phyloP scores from a whole-genome alignment of 208 protist species.

The Crithidia brevicula region DNA sequence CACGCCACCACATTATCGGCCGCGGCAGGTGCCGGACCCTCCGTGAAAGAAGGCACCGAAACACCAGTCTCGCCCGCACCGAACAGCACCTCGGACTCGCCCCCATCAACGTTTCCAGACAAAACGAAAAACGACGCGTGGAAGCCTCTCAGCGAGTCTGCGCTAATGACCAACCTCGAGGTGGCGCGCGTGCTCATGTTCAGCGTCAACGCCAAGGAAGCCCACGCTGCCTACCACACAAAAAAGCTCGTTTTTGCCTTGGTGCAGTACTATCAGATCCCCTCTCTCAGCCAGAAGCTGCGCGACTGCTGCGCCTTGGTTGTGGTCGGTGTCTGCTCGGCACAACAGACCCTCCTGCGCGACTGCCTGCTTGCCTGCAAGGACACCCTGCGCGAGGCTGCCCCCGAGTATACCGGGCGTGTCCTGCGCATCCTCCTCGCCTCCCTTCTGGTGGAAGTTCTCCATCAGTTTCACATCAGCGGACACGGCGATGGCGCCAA shows the following conservation, averaged over 20 bases:
- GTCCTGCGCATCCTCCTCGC: constrained; percentile 33
- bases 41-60: neutral
- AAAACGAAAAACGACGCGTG: constrained; percentile 14
- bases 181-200: constrained; percentile 37
- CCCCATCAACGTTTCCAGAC: neutral
- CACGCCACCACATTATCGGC: neutral
- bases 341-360: constrained; percentile 13
- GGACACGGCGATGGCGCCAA: constrained; percentile 7
- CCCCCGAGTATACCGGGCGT: constrained; percentile 12
- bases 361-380: constrained; percentile 16
- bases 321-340: constrained; percentile 27
- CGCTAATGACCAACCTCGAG: constrained; percentile 56
- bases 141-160: constrained; percentile 53
- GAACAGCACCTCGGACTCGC: neutral
- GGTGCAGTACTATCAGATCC: constrained; percentile 23
- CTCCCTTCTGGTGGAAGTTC: constrained; percentile 35
- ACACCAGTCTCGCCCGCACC: neutral
- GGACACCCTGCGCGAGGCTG: constrained; percentile 5
- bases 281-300: constrained; percentile 30
- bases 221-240: constrained; percentile 9
- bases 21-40: neutral
- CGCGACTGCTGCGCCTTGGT: constrained; percentile 31
- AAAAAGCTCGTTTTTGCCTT: constrained; percentile 15
- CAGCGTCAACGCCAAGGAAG: constrained; percentile 28
- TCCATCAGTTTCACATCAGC: constrained; percentile 39